These are phyloP conservation scores for Tulasnella sp. DNA, from an alignment of 768 basidiomycete species.

Conservation along the genomic window DNA sequence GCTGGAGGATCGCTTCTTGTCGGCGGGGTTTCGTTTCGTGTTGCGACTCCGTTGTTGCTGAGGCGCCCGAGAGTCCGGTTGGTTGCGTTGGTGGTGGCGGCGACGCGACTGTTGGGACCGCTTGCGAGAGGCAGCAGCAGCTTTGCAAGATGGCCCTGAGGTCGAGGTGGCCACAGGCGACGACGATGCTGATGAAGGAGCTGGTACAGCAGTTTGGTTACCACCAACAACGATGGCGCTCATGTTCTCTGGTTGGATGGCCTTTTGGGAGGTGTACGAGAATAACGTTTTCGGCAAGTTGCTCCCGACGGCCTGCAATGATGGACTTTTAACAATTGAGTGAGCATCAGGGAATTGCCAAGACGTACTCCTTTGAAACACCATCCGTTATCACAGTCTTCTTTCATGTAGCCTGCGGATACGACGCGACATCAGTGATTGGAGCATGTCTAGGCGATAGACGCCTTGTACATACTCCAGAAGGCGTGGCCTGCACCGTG, in stretches of 20 bases:
- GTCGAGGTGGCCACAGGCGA: neutral
- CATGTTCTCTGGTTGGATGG: constrained; percentile 7
- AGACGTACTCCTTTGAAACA: constrained; percentile 54
- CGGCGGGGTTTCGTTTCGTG: no score
- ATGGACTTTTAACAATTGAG: no score
- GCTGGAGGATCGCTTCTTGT: neutral
- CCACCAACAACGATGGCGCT: constrained; percentile 3
- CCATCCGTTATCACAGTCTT: constrained; percentile 54
- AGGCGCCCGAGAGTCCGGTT: neutral
- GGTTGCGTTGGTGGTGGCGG: neutral
- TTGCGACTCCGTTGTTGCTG: neutral
- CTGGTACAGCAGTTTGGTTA: constrained; percentile 20
- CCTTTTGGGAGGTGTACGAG: constrained; percentile 32
- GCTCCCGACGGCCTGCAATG: constrained; percentile 46
- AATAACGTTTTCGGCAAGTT: constrained; percentile 47
- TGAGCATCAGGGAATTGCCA: no score
- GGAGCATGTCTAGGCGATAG: neutral
- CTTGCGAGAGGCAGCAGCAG: neutral
- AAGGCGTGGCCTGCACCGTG: constrained; percentile 53
- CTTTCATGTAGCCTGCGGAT: constrained; percentile 29
- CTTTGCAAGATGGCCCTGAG: neutral
- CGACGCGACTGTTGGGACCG: neutral
- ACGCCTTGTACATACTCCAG: constrained; percentile 63
- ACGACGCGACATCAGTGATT: neutral
- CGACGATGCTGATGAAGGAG: neutral